Evolutionary conservation across 257 asterid genomes (phyloP).

Genomic region (Solanum neorickii): DNA sequence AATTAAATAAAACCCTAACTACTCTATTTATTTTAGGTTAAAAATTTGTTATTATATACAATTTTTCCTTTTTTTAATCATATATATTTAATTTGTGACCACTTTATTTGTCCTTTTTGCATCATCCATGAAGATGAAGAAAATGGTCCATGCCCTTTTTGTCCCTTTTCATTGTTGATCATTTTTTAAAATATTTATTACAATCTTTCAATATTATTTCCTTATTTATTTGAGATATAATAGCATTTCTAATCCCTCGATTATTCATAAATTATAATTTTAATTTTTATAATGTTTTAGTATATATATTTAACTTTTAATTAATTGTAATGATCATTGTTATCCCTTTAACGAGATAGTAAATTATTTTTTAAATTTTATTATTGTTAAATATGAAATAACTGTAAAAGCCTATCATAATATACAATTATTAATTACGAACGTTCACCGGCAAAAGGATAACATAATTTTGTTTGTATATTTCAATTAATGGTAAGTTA

Average conservation of each 20-base stretch:
- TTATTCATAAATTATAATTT: not conserved
- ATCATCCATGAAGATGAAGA: not conserved
- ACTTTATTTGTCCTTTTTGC: not conserved
- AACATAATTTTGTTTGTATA: not conserved
- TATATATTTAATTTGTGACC: not conserved
- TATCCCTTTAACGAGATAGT: not conserved
- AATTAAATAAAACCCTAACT: too few species aligned
- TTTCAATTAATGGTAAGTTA: not conserved
- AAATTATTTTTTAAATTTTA: not conserved
- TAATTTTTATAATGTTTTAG: not conserved
- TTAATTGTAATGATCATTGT: not conserved
- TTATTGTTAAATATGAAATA: not conserved
- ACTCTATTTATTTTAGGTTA: too few species aligned
- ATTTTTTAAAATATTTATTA: not conserved
- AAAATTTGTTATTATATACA: accelerated
- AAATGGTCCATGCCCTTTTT: constrained; percentile 18
- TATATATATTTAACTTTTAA: not conserved
- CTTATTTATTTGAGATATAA: not conserved
- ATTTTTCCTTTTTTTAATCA: not conserved
- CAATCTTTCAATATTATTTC: too few species aligned
- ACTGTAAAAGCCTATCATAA: not conserved
- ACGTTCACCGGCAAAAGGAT: not conserved
- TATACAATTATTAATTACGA: not conserved
- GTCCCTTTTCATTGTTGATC: constrained; percentile 12
- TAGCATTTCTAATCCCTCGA: not conserved